Conservation (phyloP, 805 yeast species). For the Zygosaccharomyces gambellarensis region DNA sequence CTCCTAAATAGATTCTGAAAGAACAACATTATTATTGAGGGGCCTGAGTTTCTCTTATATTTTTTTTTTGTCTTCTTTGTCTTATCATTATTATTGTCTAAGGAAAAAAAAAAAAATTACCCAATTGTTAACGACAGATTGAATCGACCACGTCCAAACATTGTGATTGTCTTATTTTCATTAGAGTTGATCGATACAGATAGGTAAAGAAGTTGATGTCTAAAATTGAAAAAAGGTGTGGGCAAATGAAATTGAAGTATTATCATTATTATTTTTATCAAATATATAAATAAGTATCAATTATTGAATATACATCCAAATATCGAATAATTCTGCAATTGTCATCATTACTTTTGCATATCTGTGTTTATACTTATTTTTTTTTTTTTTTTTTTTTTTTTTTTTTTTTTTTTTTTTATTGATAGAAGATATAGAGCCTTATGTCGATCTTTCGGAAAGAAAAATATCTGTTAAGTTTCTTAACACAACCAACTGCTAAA, state of each 20-base stretch:
- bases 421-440: too few species aligned
- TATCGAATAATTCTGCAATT: neutral
- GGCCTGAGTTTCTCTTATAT: neutral
- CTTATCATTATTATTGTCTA: conserved; percentile 1
- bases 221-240: neutral
- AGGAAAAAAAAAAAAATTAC: neutral
- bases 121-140: neutral
- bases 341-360: neutral
- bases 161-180: neutral
- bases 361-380: neutral
- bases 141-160: neutral
- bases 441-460: too few species aligned
- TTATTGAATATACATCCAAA: neutral
- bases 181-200: neutral
- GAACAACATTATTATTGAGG: conserved; percentile 3
- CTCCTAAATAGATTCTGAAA: conserved; percentile 24
- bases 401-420: neutral
- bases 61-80: conserved; percentile 2
- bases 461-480: too few species aligned
- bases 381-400: neutral
- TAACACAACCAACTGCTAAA: too few species aligned
- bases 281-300: neutral
- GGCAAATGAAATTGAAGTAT: neutral
- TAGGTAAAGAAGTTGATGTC: neutral
- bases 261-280: neutral